Base-by-base conservation (phyloP, 2,329 filamentous ascomycete genomes). In the Xylaria sp. region DNA sequence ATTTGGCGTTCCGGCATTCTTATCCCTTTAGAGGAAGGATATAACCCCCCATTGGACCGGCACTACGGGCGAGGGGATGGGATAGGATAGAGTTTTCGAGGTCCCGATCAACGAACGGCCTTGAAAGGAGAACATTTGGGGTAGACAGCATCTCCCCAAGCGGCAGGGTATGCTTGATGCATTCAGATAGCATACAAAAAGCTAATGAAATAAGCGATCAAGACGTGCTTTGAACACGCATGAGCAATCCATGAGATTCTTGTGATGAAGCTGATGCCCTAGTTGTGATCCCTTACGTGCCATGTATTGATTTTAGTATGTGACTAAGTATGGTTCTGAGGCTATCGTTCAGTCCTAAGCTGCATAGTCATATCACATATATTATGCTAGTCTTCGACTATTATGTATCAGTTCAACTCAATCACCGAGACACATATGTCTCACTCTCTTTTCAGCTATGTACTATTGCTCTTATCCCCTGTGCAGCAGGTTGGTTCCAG, bases 1-100 rank as follows among this genome's bases (percentile, higher is more conserved):
- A 51, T 66, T 36, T 36, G 69, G 69, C 66, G 69, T 70, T 70
- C 32, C 14, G 64, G 65, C 47, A 69, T 58, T 51, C 50, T 60
- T 60, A 47, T 48, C 30, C 21, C 34, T 47, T 68, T 68, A 60
- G 45, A 62, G 51, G 55, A 50, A 32, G 45, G 54, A 60, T 48
- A 55, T 55, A 63, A 21, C 12, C 27, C 36, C 36, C 42, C 34
- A 56, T 54, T 60, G 45, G 58, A n/a, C 53, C 30, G 61, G 65
- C 62, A 54, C 53, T 57, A 55, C 47, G 34, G 56, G 39, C 21
- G 47, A 58, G 53, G 24, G 24, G 24, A 27, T 4, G 30, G 65
- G 48, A 42, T 57, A 68, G 68, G 68, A 68, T 68, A 70, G 62
- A 65, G 61, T 36, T 61, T 61, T 63, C 55, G 55, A 42, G 45